Evolutionary conservation across 2,329 filamentous ascomycete genomes (phyloP), one percentile per base, ranked within the genome.

Genomic region (Stenocarpella maydis): DNA sequence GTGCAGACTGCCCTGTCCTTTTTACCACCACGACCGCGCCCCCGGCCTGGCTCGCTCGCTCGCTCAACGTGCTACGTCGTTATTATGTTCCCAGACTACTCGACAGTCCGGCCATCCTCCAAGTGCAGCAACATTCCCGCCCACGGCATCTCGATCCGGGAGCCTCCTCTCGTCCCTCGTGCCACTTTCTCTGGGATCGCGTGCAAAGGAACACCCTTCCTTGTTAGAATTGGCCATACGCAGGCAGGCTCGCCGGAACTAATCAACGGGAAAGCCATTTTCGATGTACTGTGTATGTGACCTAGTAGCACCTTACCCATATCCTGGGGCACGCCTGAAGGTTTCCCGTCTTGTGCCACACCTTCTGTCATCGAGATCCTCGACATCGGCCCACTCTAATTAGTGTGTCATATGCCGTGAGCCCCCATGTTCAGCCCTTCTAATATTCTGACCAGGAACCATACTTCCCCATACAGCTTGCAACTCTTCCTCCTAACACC

Each of bases 281-380:
- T 61, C 49, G 47, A 49, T 63, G 58, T 63, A 37, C 37, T n/a
- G n/a, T n/a, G n/a, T n/a, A n/a, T n/a, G 68, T 67, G 61, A 41
- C 64, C 55, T 64, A 37, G 68, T 14, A 58, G 54, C 68, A 54
- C 26, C 37, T 65, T 45, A 39, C 52, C 47, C 66, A 65, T 61
- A 53, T 61, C 50, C 66, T 55, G 60, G 63, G 26, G 60, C 66
- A 71, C 60, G 28, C 60, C 37, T 65, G 26, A 54, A 71, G 65
- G 58, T 69, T 68, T 70, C 60, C 60, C 67, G 54, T 55, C 52
- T 50, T 49, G 60, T 71, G 66, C 63, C 60, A 71, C 69, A 53
- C 58, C 65, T 67, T 67, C 54, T 53, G 66, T 69, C 69, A 69
- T 71, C 69, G 61, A 69, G 69, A 71, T 69, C 54, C 63, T 65